Evolutionary conservation across 805 yeast genomes (phyloP).

Genomic region (Nematodospora valgi): DNA sequence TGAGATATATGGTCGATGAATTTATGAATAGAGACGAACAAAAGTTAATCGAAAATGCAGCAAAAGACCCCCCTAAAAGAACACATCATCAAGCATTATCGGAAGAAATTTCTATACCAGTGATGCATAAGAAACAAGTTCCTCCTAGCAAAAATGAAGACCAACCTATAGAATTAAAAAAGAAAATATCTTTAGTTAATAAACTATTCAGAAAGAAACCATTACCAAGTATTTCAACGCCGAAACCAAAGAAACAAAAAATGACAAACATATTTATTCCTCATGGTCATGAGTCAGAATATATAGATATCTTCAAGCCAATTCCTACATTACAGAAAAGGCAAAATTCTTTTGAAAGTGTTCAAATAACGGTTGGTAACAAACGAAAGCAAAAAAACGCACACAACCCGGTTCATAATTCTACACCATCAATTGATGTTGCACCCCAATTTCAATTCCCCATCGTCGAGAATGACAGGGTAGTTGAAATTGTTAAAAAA

Average conservation of each 20-base stretch:
- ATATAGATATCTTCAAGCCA: conserved; percentile 20
- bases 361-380: neutral
- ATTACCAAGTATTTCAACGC: neutral
- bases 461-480: no score
- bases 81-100: neutral
- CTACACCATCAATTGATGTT: neutral
- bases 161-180: neutral
- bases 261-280: conserved; percentile 17
- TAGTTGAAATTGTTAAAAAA: no score
- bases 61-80: neutral
- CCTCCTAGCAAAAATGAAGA: neutral
- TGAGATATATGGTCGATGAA: conserved; percentile 7
- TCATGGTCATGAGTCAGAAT: conserved; percentile 20
- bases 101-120: conserved; percentile 1
- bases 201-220: conserved; percentile 4
- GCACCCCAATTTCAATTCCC: neutral
- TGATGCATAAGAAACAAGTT: neutral
- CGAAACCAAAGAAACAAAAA: neutral
- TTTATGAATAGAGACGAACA: neutral
- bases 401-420: neutral
- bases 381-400: no score
- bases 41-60: conserved; percentile 1
- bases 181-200: neutral
- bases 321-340: conserved; percentile 17
- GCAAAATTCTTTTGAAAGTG: neutral